Conservation (phyloP, 768 basidiomycete genomes). For the Russula griseocarnosa region DNA sequence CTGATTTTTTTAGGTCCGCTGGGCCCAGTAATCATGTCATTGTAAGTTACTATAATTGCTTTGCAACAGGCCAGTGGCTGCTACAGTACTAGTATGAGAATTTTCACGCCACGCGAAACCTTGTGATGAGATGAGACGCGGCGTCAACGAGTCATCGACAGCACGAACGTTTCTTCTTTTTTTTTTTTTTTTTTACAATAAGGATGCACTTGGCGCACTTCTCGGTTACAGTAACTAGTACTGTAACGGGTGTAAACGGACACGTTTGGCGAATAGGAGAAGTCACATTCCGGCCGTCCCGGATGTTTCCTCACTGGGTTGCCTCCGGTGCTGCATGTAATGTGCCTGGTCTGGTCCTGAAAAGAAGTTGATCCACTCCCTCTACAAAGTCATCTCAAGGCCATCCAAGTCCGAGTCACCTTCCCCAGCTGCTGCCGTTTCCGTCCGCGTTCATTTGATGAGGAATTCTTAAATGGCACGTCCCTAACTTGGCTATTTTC, state of each 20-base stretch:
- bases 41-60: neutral
- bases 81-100: no score
- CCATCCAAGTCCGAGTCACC: neutral
- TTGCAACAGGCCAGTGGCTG: neutral
- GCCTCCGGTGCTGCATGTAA: neutral
- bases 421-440: neutral
- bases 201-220: neutral
- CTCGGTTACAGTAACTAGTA: no score
- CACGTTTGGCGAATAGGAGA: neutral
- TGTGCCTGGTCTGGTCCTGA: neutral
- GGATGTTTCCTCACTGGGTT: conserved; percentile 9
- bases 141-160: neutral
- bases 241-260: no score
- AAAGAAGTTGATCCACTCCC: neutral
- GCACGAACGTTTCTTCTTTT: neutral
- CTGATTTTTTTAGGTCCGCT: neutral
- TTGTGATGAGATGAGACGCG: neutral
- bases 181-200: neutral
- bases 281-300: conserved; percentile 2
- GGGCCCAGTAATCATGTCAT: neutral
- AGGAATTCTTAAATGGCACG: conserved; percentile 1
- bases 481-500: neutral
- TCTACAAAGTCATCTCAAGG: neutral
- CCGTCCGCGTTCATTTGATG: neutral
- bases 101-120: neutral